phyloP scores from a whole-genome alignment of 208 protist genomes.

The Acanthamoeba healyi region DNA sequence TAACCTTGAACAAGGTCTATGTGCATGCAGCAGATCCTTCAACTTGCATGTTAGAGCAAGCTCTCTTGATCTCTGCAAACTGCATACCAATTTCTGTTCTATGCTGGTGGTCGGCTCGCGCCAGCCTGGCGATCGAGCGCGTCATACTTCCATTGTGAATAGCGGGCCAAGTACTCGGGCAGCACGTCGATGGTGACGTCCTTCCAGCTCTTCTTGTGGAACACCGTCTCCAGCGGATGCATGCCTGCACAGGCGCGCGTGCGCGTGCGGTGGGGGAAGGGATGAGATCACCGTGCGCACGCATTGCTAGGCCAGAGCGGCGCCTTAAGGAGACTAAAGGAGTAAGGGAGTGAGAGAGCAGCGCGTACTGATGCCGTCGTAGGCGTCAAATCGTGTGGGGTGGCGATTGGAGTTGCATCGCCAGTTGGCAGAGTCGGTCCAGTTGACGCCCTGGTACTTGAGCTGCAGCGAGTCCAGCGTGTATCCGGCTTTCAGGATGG shows the following conservation, averaged over 20 bases:
- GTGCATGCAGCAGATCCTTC: too few species aligned
- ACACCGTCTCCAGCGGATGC: constrained; percentile 17
- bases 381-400: neutral
- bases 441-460: constrained; percentile 34
- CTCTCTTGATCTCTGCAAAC: too few species aligned
- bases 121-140: neutral
- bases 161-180: neutral
- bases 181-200: neutral
- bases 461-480: constrained; percentile 29
- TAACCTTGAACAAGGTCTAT: too few species aligned
- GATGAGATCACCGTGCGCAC: too few species aligned
- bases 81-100: too few species aligned
- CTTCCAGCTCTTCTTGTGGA: constrained; percentile 47
- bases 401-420: neutral
- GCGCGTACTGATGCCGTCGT: constrained; percentile 26
- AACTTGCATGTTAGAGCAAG: too few species aligned
- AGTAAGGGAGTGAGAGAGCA: too few species aligned
- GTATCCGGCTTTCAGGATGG: neutral
- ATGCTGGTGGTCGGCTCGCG: neutral
- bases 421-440: constrained; percentile 14
- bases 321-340: too few species aligned
- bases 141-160: constrained; percentile 3
- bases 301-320: too few species aligned
- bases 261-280: too few species aligned
- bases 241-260: neutral